phyloP scores from a whole-genome alignment of 2,329 filamentous ascomycete genomes.

The Juglanconis oblonga region DNA sequence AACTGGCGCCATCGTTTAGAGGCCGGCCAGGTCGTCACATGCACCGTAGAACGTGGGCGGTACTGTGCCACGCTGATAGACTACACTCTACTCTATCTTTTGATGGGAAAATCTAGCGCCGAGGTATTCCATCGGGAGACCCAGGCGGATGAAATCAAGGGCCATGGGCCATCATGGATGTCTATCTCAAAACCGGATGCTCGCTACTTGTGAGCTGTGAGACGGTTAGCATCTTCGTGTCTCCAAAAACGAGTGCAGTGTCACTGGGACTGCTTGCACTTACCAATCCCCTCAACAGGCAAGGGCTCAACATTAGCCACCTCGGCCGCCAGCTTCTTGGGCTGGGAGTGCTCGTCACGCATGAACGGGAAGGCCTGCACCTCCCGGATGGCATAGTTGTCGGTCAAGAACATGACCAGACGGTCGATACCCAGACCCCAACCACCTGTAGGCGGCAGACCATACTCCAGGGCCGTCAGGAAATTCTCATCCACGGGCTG shows the following conservation, averaged over 20 bases:
- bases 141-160: neutral
- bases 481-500: conserved; percentile 88
- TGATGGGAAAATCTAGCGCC: neutral
- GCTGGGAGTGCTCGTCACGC: conserved; percentile 70
- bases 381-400: conserved; percentile 95
- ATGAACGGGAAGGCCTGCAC: conserved; percentile 97
- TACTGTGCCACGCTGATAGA: neutral
- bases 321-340: conserved; percentile 42
- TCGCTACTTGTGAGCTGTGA: conserved; percentile 14
- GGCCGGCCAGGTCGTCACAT: neutral
- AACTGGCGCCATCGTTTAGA: neutral
- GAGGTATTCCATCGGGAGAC: neutral
- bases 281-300: conserved; percentile 35
- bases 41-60: neutral
- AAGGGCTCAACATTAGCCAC: conserved; percentile 29
- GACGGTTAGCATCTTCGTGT: neutral
- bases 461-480: conserved; percentile 47
- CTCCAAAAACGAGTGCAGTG: neutral
- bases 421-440: conserved; percentile 97
- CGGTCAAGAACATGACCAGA: conserved; percentile 90
- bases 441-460: conserved; percentile 88
- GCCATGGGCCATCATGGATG: neutral
- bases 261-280: conserved; percentile 15
- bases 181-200: neutral
- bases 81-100: conserved; percentile 5